Base-by-base conservation (phyloP, 2,329 filamentous ascomycete species). In the Colletotrichum graminicola region DNA sequence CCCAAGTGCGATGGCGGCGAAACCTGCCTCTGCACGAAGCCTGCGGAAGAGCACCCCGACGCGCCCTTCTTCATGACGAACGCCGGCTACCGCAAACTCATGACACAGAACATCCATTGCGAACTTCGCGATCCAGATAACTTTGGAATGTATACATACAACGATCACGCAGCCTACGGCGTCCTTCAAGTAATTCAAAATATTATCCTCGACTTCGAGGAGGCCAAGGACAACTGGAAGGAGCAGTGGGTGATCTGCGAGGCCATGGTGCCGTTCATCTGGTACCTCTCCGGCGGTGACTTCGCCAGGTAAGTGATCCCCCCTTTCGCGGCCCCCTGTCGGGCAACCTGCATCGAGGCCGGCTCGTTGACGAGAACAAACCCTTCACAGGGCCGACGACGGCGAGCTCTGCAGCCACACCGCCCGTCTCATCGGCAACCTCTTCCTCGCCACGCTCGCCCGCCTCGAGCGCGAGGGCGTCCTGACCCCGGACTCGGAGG, bases 151-250 rank as follows among this genome's bases (percentile, higher is more conserved):
- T 77, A 84, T 74, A 80, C 80, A 2, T 84, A 79, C 75, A 86
- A 85, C 62, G 81, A 85, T 71, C 81, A 82, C 6, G n/a, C n/a
- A n/a, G 76, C 69, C 4, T 85, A 83, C 55, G 84, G 84, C 1
- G 62, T 76, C 10, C 52, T 86, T 0, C 83, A 87, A 76, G 73
- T 83, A 0, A 32, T 85, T 5, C 78, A 86, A 74, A 86, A 86
- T 62, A 69, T 80, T 7, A 54, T 86, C 1, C 74, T 83, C 7
- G 80, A 84, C 61, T 84, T 82, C 52, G 74, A 76, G 3, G 80
- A 83, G 63, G 81, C 77, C 5, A 71, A 73, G 10, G 75, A 75
- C 26, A 74, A 80, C 43, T 81, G 79, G 81, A 79, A 77, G 59
- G 80, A 82, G 69, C 77, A 82, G 72, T 84, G 81, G 82, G 77